These are phyloP conservation scores for Yarrowia hollandica DNA, from an alignment of 805 yeast genomes.

Conservation along the genomic window DNA sequence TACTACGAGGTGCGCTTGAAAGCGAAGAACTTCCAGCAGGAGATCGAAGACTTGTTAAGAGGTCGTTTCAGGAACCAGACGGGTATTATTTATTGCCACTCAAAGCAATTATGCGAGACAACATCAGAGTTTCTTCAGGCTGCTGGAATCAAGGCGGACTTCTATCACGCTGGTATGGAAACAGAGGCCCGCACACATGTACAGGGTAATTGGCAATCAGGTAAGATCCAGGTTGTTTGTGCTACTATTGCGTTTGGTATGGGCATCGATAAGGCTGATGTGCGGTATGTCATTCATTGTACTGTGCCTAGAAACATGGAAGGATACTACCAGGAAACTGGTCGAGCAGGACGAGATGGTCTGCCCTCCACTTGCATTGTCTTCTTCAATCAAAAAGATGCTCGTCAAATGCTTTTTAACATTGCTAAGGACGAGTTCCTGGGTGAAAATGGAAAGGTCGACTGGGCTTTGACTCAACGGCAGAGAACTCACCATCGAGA, in stretches of 20 bases:
- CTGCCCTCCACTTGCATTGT: constrained; percentile 74
- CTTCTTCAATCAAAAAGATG: constrained; percentile 80
- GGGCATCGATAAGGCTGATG: constrained; percentile 98
- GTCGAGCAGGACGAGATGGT: constrained; percentile 98
- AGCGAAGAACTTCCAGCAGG: constrained; percentile 58
- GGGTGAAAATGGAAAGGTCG: constrained; percentile 13
- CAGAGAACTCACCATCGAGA: constrained; percentile 76
- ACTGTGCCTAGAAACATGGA: constrained; percentile 88
- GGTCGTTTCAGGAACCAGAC: constrained; percentile 56
- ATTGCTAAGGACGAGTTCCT: constrained; percentile 67
- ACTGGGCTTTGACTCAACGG: constrained; percentile 47
- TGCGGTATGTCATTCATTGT: constrained; percentile 84
- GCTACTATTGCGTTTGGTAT: constrained; percentile 98
- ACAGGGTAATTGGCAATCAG: constrained; percentile 83
- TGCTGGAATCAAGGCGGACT: constrained; percentile 67
- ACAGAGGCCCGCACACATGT: constrained; percentile 67
- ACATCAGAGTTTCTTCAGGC: constrained; percentile 60
- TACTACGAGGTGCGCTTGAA: constrained; percentile 62
- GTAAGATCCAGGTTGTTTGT: constrained; percentile 73
- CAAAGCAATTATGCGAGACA: constrained; percentile 84
- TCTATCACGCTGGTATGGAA: constrained; percentile 94
- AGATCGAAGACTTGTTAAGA: constrained; percentile 58
- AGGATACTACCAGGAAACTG: constrained; percentile 97
- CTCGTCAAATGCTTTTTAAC: constrained; percentile 69
- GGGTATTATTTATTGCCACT: constrained; percentile 92